Conservation (phyloP, 495 filamentous ascomycete species). For the Penicillium subrubescens region DNA sequence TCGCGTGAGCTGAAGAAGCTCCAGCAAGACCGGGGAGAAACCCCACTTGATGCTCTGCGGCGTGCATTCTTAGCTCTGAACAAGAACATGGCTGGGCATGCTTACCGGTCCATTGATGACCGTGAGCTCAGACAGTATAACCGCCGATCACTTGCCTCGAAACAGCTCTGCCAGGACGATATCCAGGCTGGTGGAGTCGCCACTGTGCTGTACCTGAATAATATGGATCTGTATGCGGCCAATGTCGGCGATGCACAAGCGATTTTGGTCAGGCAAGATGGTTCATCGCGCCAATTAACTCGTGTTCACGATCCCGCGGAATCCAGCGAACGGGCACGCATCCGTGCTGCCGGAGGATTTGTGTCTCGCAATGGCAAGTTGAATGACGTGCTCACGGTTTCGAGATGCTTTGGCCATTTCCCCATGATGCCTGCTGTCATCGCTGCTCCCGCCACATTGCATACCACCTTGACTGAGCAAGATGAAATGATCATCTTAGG, state of each 20-base stretch:
- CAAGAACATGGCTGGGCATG: constrained; percentile 87
- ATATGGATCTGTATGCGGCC: constrained; percentile 88
- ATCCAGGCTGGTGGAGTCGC: constrained; percentile 87
- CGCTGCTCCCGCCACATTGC: constrained; percentile 82
- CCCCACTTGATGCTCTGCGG: constrained; percentile 77
- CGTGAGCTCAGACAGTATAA: constrained; percentile 62
- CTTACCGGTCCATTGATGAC: constrained; percentile 79
- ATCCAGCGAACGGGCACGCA: constrained; percentile 76
- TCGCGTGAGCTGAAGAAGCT: constrained; percentile 74
- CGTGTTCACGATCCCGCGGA: constrained; percentile 92
- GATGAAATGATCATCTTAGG: constrained; percentile 94
- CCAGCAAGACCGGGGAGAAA: constrained; percentile 57
- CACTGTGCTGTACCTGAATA: constrained; percentile 85
- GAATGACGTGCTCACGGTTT: constrained; percentile 88
- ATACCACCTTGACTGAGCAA: constrained; percentile 78
- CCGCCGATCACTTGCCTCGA: constrained; percentile 68
- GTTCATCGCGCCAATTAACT: constrained; percentile 76
- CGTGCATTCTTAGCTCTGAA: constrained; percentile 87
- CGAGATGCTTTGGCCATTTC: constrained; percentile 91
- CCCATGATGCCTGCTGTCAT: constrained; percentile 91
- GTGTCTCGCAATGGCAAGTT: constrained; percentile 92
- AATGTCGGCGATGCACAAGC: constrained; percentile 96
- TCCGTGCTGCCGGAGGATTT: constrained; percentile 92
- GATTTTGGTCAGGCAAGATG: constrained; percentile 87
- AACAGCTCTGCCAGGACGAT: constrained; percentile 81